A percentile compares a stretch with the other conserved stretches of the same genome.
Conservation (phyloP, 2,329 filamentous ascomycete genomes). For the Trichoderma polysporum region DNA sequence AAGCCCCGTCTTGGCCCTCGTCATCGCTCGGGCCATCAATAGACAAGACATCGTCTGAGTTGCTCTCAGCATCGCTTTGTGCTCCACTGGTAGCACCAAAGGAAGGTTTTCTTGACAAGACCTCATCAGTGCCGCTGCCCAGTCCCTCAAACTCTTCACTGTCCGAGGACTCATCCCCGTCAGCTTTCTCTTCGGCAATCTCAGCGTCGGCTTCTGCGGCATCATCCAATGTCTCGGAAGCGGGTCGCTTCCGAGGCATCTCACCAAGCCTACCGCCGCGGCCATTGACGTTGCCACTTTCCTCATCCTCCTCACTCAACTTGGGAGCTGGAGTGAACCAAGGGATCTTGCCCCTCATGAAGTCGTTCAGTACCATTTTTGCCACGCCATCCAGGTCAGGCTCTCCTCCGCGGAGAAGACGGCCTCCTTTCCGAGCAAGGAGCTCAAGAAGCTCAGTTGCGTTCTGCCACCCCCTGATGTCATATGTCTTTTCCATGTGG, state of each 20-base stretch:
- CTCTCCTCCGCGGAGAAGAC: slow-evolving; percentile 88
- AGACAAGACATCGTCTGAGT: slow-evolving; percentile 40
- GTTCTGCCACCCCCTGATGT: slow-evolving; percentile 74
- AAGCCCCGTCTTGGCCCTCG: slow-evolving; percentile 28
- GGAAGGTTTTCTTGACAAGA: slow-evolving; percentile 33
- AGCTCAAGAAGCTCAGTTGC: slow-evolving; percentile 82
- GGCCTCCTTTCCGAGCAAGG: slow-evolving; percentile 81
- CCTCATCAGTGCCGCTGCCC: slow-evolving; percentile 37
- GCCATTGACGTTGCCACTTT: slow-evolving; percentile 57
- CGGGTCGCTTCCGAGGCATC: slow-evolving; percentile 78
- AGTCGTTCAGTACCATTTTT: slow-evolving; percentile 96
- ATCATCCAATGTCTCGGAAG: slow-evolving; percentile 51
- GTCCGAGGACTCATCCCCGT: slow-evolving; percentile 34
- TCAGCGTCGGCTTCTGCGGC: slow-evolving; percentile 36
- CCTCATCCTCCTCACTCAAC: slow-evolving; percentile 43
- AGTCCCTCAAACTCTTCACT: slow-evolving; percentile 42
- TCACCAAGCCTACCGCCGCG: slow-evolving; percentile 79
- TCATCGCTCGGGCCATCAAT: slow-evolving; percentile 37
- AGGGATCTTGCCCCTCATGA: slow-evolving; percentile 89
- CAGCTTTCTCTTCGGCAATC: slow-evolving; percentile 30
- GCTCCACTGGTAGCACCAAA: slow-evolving; percentile 32
- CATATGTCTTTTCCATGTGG: slow-evolving; percentile 91
- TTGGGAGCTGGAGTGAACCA: slow-evolving; percentile 86
- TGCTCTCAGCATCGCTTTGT: slow-evolving; percentile 43
- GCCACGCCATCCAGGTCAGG: slow-evolving; percentile 92